Evolutionary conservation across 495 filamentous ascomycete species (phyloP).

Genomic region (Talaromyces ruber): DNA sequence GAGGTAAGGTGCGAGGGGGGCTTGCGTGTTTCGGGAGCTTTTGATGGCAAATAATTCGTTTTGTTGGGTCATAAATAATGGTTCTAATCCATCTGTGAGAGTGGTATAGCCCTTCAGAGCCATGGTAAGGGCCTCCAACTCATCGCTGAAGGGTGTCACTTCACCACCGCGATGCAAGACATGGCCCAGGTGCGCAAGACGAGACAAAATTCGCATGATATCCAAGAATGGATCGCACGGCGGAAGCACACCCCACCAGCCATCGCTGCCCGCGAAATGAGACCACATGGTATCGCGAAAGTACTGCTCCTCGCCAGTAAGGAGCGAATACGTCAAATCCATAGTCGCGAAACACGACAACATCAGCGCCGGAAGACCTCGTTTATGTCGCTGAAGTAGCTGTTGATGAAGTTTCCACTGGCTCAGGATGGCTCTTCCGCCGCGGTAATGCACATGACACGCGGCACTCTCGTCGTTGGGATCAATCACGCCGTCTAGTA

Average conservation of each 20-base stretch:
- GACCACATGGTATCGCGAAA: slow-evolving; percentile 5
- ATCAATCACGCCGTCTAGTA: slow-evolving; percentile 28
- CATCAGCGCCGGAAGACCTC: slow-evolving; percentile 24
- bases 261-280: slow-evolving; percentile 5
- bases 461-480: slow-evolving; percentile 23
- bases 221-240: slow-evolving; percentile 3
- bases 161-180: not conserved
- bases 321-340: slow-evolving; percentile 19
- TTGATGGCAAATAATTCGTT: not conserved
- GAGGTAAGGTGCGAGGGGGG: not conserved
- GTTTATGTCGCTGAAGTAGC: slow-evolving; percentile 14
- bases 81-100: not conserved
- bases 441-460: slow-evolving; percentile 23
- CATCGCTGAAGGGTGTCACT: not conserved
- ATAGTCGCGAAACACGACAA: slow-evolving; percentile 29
- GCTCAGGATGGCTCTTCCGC: slow-evolving; percentile 27
- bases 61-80: not conserved
- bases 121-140: not conserved
- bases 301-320: slow-evolving; percentile 4
- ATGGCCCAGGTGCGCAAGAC: slow-evolving; percentile 2
- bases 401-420: slow-evolving; percentile 18
- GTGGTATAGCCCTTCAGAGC: not conserved
- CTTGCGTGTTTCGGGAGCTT: not conserved
- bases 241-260: slow-evolving; percentile 5
- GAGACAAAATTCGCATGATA: slow-evolving; percentile 5